Conservation (phyloP, 345 rosid species). For the Theobroma cacao region DNA sequence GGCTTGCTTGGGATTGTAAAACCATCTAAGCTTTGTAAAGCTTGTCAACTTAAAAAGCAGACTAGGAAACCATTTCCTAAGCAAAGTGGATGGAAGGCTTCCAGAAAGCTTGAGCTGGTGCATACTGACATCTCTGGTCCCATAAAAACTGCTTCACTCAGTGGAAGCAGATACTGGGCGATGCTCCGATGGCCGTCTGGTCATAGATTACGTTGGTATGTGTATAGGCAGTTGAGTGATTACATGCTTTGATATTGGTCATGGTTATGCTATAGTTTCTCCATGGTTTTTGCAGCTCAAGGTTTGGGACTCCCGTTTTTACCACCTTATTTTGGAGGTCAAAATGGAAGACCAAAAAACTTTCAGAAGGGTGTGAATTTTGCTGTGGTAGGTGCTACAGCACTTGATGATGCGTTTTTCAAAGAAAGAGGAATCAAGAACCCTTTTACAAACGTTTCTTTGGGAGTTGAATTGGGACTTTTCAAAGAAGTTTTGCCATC, state of each 20-base stretch:
- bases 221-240: no score
- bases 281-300: conserved; percentile 31
- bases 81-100: not conserved
- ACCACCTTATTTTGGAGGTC: conserved; percentile 37
- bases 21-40: no score
- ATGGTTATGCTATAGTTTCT: not conserved
- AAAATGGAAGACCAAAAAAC: conserved; percentile 6
- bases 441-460: conserved; percentile 28
- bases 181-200: conserved; percentile 51
- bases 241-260: no score
- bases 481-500: conserved; percentile 43
- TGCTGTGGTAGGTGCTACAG: conserved; percentile 54
- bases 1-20: no score
- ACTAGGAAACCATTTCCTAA: no score
- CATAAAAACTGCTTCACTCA: conserved; percentile 29
- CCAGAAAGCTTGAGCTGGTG: no score
- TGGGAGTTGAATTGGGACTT: conserved; percentile 33
- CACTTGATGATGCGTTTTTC: conserved; percentile 34
- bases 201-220: conserved; percentile 60
- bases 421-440: conserved; percentile 28
- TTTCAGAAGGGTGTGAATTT: conserved; percentile 46
- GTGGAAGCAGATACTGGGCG: no score
- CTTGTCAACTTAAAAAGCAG: no score
- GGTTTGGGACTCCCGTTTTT: conserved; percentile 37
- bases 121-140: no score